Percentiles rank a stretch among this genome's conserved stretches.
Evolutionary conservation across 345 rosid species (phyloP).

Genomic region (Salix dunnii): DNA sequence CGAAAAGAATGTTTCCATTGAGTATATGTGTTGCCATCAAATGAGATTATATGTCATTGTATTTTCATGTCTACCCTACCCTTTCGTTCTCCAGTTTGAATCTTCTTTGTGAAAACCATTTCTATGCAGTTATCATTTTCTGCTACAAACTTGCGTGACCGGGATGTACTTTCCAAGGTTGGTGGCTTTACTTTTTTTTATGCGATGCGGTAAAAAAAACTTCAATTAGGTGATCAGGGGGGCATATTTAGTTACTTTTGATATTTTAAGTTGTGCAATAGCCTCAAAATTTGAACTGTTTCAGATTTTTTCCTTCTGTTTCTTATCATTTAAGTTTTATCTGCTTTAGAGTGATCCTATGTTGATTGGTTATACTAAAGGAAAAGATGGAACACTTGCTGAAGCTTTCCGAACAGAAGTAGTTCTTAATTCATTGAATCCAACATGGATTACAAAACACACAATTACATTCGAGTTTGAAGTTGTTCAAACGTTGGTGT

Average conservation of each 20-base stretch:
- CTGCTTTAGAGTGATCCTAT: conserved; percentile 81
- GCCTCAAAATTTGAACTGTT: neutral
- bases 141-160: conserved; percentile 65
- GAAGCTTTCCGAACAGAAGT: conserved; percentile 81
- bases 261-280: neutral
- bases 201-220: neutral
- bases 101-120: conserved; percentile 6
- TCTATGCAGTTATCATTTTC: conserved; percentile 76
- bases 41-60: neutral
- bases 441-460: conserved; percentile 65
- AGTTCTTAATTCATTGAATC: conserved; percentile 72
- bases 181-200: conserved; percentile 12
- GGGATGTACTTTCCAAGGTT: conserved; percentile 83
- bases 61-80: neutral
- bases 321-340: conserved; percentile 15
- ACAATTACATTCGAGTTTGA: conserved; percentile 61
- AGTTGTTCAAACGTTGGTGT: conserved; percentile 71
- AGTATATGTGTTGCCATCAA: neutral
- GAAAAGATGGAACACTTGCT: conserved; percentile 55
- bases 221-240: neutral
- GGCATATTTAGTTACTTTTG: neutral
- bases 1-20: neutral
- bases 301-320: neutral
- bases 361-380: conserved; percentile 66
- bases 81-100: neutral